Conservation (phyloP, 495 filamentous ascomycete genomes). For the Xanthoparmelia taractica region DNA sequence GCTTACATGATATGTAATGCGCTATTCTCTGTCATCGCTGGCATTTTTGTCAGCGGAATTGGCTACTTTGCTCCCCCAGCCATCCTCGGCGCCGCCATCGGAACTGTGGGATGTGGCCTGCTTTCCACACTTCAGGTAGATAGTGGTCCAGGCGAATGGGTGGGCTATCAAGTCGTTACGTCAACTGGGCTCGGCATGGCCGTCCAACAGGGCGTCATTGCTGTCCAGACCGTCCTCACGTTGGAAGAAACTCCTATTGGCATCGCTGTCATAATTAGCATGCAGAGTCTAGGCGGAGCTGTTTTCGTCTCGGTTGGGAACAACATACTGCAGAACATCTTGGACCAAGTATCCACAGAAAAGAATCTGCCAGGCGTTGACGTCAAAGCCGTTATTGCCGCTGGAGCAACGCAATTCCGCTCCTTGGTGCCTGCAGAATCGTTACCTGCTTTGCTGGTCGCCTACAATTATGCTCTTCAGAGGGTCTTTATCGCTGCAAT, state of each 20-base stretch:
- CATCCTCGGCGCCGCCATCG: slow-evolving; percentile 44
- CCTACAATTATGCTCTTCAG: slow-evolving; percentile 55
- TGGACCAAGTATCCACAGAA: slow-evolving; percentile 42
- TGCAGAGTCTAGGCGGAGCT: slow-evolving; percentile 53
- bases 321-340: slow-evolving; percentile 57
- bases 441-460: slow-evolving; percentile 44
- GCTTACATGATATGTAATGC: slow-evolving; percentile 41
- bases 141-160: slow-evolving; percentile 47
- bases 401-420: slow-evolving; percentile 54
- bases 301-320: slow-evolving; percentile 59
- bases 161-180: slow-evolving; percentile 53
- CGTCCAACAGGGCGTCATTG: slow-evolving; percentile 32
- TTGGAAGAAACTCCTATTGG: slow-evolving; percentile 34
- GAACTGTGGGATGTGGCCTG: slow-evolving; percentile 53
- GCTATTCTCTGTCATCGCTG: slow-evolving; percentile 40
- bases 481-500: slow-evolving; percentile 52
- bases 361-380: slow-evolving; percentile 40
- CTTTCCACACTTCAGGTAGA: slow-evolving; percentile 50
- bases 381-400: slow-evolving; percentile 38
- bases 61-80: slow-evolving; percentile 62
- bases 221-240: slow-evolving; percentile 36
- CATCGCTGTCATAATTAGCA: slow-evolving; percentile 46
- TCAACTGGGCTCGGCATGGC: slow-evolving; percentile 34
- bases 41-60: slow-evolving; percentile 44
- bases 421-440: slow-evolving; percentile 33